Percentiles rank a stretch among this genome's conserved stretches.
These are phyloP conservation scores for Cladosporium sp. DNA, from an alignment of 2,329 filamentous ascomycete species.

Conservation along the genomic window DNA sequence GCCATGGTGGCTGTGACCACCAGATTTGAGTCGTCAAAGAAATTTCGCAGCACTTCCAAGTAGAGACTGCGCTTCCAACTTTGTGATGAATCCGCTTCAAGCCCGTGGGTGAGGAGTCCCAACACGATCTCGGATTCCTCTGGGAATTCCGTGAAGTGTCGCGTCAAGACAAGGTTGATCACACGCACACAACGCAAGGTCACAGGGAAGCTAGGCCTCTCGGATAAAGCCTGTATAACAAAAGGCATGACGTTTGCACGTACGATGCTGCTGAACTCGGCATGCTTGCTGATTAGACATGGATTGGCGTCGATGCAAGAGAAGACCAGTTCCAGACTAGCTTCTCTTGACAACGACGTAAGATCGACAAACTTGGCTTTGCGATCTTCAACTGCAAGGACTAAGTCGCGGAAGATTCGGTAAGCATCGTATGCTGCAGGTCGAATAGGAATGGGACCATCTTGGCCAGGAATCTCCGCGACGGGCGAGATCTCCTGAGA, in stretches of 20 bases:
- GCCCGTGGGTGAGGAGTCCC: slow-evolving; percentile 76
- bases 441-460: slow-evolving; percentile 66
- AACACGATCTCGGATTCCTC: slow-evolving; percentile 82
- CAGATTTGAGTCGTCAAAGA: slow-evolving; percentile 79
- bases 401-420: slow-evolving; percentile 85
- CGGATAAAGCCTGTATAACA: slow-evolving; percentile 73
- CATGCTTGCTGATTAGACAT: slow-evolving; percentile 73
- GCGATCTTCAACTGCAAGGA: slow-evolving; percentile 81
- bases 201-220: slow-evolving; percentile 75
- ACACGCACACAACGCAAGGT: slow-evolving; percentile 82
- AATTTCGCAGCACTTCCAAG: slow-evolving; percentile 84
- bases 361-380: slow-evolving; percentile 80
- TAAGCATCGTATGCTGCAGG: slow-evolving; percentile 84
- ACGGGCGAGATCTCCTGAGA: slow-evolving; percentile 52
- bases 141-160: slow-evolving; percentile 72
- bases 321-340: slow-evolving; percentile 88
- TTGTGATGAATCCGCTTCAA: slow-evolving; percentile 77
- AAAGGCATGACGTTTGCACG: slow-evolving; percentile 79
- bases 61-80: slow-evolving; percentile 87
- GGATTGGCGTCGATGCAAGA: slow-evolving; percentile 84
- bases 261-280: slow-evolving; percentile 78
- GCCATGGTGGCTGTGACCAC: slow-evolving; percentile 76
- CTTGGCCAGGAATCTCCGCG: slow-evolving; percentile 67
- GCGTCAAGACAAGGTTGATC: slow-evolving; percentile 75
- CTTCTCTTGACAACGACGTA: slow-evolving; percentile 74